Conservation (phyloP, 768 basidiomycete species). For the Boletus barrowsii region DNA sequence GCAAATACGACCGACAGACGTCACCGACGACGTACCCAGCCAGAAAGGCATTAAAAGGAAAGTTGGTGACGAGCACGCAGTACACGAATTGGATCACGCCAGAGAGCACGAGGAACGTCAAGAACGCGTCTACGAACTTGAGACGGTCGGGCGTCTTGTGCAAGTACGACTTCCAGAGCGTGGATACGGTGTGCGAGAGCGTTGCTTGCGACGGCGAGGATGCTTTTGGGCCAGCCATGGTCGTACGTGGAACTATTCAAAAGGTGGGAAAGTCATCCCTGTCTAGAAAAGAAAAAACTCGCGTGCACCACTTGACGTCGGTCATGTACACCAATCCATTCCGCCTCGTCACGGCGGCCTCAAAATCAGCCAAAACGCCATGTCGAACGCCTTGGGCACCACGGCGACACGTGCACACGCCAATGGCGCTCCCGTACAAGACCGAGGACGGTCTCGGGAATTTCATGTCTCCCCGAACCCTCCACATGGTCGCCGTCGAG, state of each 20-base stretch:
- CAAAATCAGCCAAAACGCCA: conserved; percentile 7
- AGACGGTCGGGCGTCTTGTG: conserved; percentile 77
- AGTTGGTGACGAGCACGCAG: conserved; percentile 87
- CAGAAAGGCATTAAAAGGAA: conserved; percentile 96
- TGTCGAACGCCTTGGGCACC: conserved; percentile 16
- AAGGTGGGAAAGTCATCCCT: conserved; percentile 2
- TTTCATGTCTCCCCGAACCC: conserved; percentile 73
- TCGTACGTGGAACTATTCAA: conserved; percentile 21
- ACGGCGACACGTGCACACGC: conserved; percentile 46
- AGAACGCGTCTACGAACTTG: conserved; percentile 92
- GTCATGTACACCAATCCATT: conserved; percentile 23
- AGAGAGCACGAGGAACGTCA: conserved; percentile 87
- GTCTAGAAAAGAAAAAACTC: not conserved
- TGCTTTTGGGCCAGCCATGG: conserved; percentile 39
- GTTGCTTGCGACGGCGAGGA: conserved; percentile 7
- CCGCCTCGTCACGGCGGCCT: conserved; percentile 19
- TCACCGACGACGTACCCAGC: conserved; percentile 66
- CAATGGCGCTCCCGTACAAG: conserved; percentile 58
- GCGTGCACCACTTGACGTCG: not conserved
- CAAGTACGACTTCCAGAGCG: conserved; percentile 76
- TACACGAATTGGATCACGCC: conserved; percentile 91
- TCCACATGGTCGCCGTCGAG: conserved; percentile 71
- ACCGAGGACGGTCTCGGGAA: conserved; percentile 70
- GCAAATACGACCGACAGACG: not conserved
- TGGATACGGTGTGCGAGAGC: conserved; percentile 33